Conservation (phyloP, 2,329 filamentous ascomycete species). For the Magnaporthiopsis incrustans region DNA sequence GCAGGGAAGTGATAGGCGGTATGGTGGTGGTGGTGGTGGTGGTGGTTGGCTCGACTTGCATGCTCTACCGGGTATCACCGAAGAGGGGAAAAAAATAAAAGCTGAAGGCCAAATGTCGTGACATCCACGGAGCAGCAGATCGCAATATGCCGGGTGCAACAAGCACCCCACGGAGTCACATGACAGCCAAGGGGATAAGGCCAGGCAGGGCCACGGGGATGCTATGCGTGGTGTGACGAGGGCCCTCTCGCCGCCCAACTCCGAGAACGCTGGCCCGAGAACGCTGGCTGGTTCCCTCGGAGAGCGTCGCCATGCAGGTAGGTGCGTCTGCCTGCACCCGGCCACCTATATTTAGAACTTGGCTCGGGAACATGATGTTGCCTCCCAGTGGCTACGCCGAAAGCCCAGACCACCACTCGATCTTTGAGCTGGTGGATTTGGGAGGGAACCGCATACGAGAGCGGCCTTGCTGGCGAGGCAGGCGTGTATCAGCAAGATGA, state of each 20-base stretch:
- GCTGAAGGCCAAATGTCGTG: background rate
- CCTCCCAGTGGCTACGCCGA: background rate
- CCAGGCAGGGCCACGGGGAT: background rate
- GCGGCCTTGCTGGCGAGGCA: background rate
- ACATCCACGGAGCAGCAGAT: background rate
- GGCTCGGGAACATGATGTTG: too few relatives aligned
- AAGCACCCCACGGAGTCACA: background rate
- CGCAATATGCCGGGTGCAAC: background rate
- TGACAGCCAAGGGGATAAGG: background rate
- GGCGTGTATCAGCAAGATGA: background rate
- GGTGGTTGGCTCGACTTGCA: background rate
- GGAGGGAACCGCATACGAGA: background rate
- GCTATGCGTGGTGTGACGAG: too few relatives aligned
- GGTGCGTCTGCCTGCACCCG: too few relatives aligned
- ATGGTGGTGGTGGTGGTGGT: too few relatives aligned
- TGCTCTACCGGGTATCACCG: background rate
- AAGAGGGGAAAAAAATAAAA: background rate
- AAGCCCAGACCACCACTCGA: background rate
- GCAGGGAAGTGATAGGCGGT: background rate
- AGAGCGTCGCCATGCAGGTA: too few relatives aligned
- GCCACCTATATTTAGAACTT: too few relatives aligned
- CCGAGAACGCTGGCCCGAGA: too few relatives aligned
- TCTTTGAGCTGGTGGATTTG: background rate
- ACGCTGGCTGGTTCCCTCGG: too few relatives aligned
- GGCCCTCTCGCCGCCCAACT: too few relatives aligned